These are phyloP conservation scores for Fusarium compactum DNA, from an alignment of 2,329 filamentous ascomycete genomes.

Conservation along the genomic window DNA sequence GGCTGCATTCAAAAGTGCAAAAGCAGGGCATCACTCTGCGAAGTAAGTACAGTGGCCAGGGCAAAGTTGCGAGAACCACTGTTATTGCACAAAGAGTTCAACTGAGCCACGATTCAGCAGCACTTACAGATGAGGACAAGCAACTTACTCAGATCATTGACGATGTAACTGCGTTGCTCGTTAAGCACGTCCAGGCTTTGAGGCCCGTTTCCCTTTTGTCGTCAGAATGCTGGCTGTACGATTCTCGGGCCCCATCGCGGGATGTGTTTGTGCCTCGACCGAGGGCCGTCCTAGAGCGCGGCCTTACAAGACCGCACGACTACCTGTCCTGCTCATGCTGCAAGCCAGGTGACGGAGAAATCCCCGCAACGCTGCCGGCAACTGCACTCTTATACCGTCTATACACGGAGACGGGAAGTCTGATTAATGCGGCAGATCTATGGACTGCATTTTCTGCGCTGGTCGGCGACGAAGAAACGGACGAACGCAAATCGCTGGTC, in stretches of 20 bases:
- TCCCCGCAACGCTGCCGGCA: constrained; percentile 73
- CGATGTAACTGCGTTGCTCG: constrained; percentile 51
- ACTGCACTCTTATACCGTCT: constrained; percentile 82
- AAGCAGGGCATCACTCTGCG: constrained; percentile 66
- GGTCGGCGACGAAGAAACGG: constrained; percentile 57
- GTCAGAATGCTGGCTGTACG: constrained; percentile 81
- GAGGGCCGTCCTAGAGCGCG: constrained; percentile 77
- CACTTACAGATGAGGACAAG: constrained; percentile 77
- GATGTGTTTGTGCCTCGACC: constrained; percentile 82
- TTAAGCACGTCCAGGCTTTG: constrained; percentile 41
- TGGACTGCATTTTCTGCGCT: constrained; percentile 81
- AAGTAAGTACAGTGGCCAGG: constrained; percentile 80
- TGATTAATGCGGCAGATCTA: constrained; percentile 84
- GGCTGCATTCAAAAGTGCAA: constrained; percentile 60
- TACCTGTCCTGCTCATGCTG: constrained; percentile 83
- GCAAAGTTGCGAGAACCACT: constrained; percentile 78
- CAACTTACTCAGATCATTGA: constrained; percentile 76
- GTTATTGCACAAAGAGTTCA: constrained; percentile 86
- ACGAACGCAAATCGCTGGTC: constrained; percentile 72
- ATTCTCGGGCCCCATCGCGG: constrained; percentile 74
- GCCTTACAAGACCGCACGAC: constrained; percentile 78
- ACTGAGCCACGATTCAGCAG: constrained; percentile 78
- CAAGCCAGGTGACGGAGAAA: constrained; percentile 58
- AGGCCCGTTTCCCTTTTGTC: constrained; percentile 64
- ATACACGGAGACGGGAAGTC: constrained; percentile 79